These are phyloP conservation scores for Ascosphaera aggregata DNA, from an alignment of 2,329 filamentous ascomycete genomes.

Conservation along the genomic window DNA sequence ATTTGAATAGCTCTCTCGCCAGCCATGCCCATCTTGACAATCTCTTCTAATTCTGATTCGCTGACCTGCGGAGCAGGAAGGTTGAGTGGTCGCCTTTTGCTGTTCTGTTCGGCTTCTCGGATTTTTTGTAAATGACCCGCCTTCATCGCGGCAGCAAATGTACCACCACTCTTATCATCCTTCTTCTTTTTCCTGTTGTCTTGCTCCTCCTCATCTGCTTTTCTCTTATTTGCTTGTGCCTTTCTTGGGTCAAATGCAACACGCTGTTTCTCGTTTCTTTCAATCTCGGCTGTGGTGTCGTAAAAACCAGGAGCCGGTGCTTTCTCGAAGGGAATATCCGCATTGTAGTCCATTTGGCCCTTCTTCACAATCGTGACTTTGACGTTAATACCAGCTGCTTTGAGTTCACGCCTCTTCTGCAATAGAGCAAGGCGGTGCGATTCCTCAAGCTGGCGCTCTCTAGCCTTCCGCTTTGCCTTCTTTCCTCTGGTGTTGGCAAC, in stretches of 20 bases:
- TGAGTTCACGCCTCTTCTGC: slow-evolving; percentile 89
- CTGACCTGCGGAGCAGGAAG: slow-evolving; percentile 78
- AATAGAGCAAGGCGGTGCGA: slow-evolving; percentile 70
- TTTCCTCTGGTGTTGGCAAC: slow-evolving; percentile 96
- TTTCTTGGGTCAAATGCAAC: slow-evolving; percentile 80
- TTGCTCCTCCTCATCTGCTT: slow-evolving; percentile 70
- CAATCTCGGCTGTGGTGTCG: slow-evolving; percentile 67
- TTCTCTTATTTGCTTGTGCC: slow-evolving; percentile 79
- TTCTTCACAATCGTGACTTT: slow-evolving; percentile 80
- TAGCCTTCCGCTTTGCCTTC: slow-evolving; percentile 93
- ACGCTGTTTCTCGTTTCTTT: slow-evolving; percentile 60
- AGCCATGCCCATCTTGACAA: slow-evolving; percentile 95
- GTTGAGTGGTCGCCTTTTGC: slow-evolving; percentile 64
- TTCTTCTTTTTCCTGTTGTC: slow-evolving; percentile 64
- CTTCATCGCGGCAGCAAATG: slow-evolving; percentile 69
- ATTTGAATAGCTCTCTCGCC: slow-evolving; percentile 63
- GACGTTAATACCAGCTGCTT: slow-evolving; percentile 95
- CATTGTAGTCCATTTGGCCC: slow-evolving; percentile 99
- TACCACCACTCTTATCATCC: slow-evolving; percentile 61
- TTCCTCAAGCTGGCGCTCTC: slow-evolving; percentile 88
- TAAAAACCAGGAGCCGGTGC: slow-evolving; percentile 75
- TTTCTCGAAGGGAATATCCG: slow-evolving; percentile 95
- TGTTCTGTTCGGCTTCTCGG: slow-evolving; percentile 88
- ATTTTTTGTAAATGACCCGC: slow-evolving; percentile 89
- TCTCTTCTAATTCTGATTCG: slow-evolving; percentile 83